phyloP scores from a whole-genome alignment of 768 basidiomycete genomes.

The Leccinum truebloodii region DNA sequence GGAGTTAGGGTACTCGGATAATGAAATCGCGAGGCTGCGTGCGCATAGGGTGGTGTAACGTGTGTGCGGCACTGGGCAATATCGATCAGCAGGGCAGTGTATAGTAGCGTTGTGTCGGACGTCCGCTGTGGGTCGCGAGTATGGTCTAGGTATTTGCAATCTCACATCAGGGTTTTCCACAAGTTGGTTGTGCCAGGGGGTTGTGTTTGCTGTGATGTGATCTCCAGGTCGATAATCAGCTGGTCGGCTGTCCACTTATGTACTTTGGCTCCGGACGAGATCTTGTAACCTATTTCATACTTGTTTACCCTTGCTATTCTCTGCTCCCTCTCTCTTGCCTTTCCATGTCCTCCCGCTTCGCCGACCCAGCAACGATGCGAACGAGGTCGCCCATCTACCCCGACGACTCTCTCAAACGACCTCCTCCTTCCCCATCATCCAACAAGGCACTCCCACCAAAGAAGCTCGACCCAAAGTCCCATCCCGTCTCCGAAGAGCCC shows the following conservation, averaged over 20 bases:
- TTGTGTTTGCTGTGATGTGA: slow-evolving; percentile 22
- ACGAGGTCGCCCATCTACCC: slow-evolving; percentile 32
- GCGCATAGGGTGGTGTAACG: slow-evolving; percentile 41
- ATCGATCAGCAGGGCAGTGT: neutral
- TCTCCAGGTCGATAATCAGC: slow-evolving; percentile 33
- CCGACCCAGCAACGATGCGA: slow-evolving; percentile 29
- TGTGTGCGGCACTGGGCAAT: slow-evolving; percentile 13
- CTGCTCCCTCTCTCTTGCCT: slow-evolving; percentile 1
- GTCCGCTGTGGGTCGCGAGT: slow-evolving; percentile 32
- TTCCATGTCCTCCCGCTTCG: slow-evolving; percentile 32
- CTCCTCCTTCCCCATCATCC: slow-evolving; percentile 36
- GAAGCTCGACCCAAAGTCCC: slow-evolving; percentile 34
- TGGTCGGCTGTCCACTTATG: slow-evolving; percentile 32
- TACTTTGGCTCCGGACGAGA: slow-evolving; percentile 25
- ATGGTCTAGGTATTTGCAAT: slow-evolving; percentile 30
- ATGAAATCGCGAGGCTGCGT: slow-evolving; percentile 46
- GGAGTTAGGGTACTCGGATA: slow-evolving; percentile 43
- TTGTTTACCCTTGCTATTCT: slow-evolving; percentile 14
- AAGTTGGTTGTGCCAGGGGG: slow-evolving; percentile 7
- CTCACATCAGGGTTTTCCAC: slow-evolving; percentile 23
- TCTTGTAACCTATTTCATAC: slow-evolving; percentile 31
- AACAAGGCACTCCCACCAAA: slow-evolving; percentile 31
- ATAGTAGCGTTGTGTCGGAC: slow-evolving; percentile 19
- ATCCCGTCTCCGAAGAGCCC: slow-evolving; percentile 32
- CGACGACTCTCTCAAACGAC: slow-evolving; percentile 31